phyloP scores from a whole-genome alignment of 352 stramenopile species.

The Pseudoperonospora humuli region DNA sequence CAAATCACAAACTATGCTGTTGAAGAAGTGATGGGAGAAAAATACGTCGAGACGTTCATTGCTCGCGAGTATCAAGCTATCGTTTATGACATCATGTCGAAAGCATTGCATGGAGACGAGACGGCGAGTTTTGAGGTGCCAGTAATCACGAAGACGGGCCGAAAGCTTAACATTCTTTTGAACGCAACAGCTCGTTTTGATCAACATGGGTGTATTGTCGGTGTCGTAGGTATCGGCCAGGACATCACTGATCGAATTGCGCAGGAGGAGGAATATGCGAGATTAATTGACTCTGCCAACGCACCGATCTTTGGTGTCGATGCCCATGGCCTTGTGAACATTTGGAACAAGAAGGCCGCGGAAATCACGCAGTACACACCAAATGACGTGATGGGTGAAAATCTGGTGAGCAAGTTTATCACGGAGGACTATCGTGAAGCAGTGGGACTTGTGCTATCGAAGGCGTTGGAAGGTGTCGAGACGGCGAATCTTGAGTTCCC shows the following conservation, averaged over 20 bases:
- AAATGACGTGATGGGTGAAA: conserved; percentile 49
- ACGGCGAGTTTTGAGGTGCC: conserved; percentile 64
- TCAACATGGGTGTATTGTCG: conserved; percentile 36
- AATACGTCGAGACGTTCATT: conserved; percentile 56
- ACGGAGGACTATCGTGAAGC: conserved; percentile 41
- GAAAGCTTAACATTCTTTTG: conserved; percentile 38
- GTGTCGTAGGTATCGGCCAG: conserved; percentile 54
- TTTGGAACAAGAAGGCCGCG: conserved; percentile 56
- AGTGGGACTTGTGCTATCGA: conserved; percentile 34
- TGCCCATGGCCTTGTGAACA: conserved; percentile 44
- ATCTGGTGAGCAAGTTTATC: conserved; percentile 57
- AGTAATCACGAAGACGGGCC: conserved; percentile 36
- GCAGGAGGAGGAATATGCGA: conserved; percentile 57
- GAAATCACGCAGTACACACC: conserved; percentile 46
- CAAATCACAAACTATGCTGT: conserved; percentile 45
- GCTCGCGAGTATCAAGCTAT: conserved; percentile 39
- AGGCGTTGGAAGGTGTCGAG: conserved; percentile 39
- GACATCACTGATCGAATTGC: conserved; percentile 42
- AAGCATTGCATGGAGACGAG: conserved; percentile 46
- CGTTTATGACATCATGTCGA: conserved; percentile 42
- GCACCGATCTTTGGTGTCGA: conserved; percentile 71
- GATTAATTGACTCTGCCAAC: conserved; percentile 65
- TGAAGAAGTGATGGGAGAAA: conserved; percentile 50
- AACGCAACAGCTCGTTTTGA: conserved; percentile 49
- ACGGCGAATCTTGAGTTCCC: conserved; percentile 68